These are phyloP conservation scores for Nicotiana tomentosiformis DNA, from an alignment of 257 asterid species.

Conservation along the genomic window DNA sequence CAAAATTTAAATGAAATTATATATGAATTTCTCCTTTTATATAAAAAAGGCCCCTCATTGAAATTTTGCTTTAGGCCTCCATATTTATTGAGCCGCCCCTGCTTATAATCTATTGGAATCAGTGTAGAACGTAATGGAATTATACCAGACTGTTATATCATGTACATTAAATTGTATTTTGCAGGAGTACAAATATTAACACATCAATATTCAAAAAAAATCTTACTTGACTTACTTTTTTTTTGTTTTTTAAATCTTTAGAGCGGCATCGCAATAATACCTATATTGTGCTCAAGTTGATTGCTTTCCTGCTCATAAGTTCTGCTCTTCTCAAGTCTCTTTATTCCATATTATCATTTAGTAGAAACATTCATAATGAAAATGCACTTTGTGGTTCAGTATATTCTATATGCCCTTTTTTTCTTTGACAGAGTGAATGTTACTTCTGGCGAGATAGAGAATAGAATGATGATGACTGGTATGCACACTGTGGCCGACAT, in stretches of 20 bases:
- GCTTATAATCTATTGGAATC: neutral
- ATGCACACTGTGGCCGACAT: conserved; percentile 56
- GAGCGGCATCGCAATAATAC: neutral
- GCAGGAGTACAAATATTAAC: neutral
- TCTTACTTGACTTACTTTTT: neutral
- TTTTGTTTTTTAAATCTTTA: neutral
- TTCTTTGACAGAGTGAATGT: conserved; percentile 51
- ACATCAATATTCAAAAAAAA: neutral
- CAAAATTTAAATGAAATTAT: too few relatives aligned
- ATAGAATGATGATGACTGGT: conserved; percentile 74
- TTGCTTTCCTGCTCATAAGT: neutral
- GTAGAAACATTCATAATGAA: neutral
- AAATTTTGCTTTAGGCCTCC: too few relatives aligned
- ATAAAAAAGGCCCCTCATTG: too few relatives aligned
- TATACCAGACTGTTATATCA: neutral
- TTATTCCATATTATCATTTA: neutral
- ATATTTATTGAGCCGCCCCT: too few relatives aligned
- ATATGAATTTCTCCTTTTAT: too few relatives aligned
- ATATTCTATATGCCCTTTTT: neutral
- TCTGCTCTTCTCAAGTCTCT: neutral
- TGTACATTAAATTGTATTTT: neutral
- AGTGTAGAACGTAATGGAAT: neutral
- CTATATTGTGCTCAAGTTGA: neutral
- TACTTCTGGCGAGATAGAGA: conserved; percentile 56
- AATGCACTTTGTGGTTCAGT: neutral